A percentile compares a stretch with the other conserved stretches of the same genome.
Conservation (phyloP, 331 rosid genomes). For the Erythrophleum ivorense region DNA sequence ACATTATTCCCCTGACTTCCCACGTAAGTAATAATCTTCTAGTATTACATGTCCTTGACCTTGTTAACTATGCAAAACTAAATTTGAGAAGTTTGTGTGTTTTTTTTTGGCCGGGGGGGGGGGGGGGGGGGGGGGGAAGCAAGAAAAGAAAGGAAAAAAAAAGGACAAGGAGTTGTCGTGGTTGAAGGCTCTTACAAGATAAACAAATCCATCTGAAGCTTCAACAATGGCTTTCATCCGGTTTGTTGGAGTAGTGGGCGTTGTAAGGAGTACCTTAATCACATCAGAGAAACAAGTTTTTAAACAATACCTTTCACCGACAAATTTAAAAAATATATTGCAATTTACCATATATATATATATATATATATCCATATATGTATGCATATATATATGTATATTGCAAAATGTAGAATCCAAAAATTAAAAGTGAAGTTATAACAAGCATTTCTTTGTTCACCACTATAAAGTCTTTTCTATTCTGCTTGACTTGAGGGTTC, state of each 20-base stretch:
- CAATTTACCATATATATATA: not conserved
- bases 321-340: not conserved
- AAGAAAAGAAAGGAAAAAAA: not conserved
- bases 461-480: slow-evolving; percentile 20
- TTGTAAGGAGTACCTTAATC: slow-evolving; percentile 86
- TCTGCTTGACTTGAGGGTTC: slow-evolving; percentile 24
- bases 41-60: not conserved
- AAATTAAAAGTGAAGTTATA: slow-evolving; percentile 2
- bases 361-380: too few relatives aligned
- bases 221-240: slow-evolving; percentile 90
- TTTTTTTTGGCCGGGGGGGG: too few relatives aligned
- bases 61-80: not conserved
- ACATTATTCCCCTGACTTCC: not conserved
- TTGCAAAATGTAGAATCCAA: slow-evolving; percentile 10
- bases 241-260: slow-evolving; percentile 84
- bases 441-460: slow-evolving; percentile 26
- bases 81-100: not conserved
- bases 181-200: slow-evolving; percentile 62
- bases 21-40: too few relatives aligned
- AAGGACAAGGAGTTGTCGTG: slow-evolving; percentile 2
- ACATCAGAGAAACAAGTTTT: slow-evolving; percentile 23
- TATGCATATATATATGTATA: too few relatives aligned
- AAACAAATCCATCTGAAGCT: slow-evolving; percentile 85
- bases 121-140: too few relatives aligned
- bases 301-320: slow-evolving; percentile 5